Evolutionary conservation across 2,329 filamentous ascomycete species (phyloP).

Genomic region (Cercospora berteroae): DNA sequence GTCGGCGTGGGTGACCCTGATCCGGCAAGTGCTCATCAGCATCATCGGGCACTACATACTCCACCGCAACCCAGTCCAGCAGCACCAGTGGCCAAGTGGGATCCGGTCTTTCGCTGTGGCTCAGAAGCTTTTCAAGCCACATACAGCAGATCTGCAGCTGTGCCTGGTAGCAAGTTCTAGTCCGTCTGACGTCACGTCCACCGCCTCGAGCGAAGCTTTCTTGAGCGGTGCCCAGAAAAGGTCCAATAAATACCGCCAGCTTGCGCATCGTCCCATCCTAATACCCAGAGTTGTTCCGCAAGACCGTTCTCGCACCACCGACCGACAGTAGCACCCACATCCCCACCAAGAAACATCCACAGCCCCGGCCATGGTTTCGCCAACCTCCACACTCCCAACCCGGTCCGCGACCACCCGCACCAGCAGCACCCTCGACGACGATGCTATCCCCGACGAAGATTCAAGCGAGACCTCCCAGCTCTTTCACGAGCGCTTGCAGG

Average conservation of each 20-base stretch:
- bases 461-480: slow-evolving; percentile 56
- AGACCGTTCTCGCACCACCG: not conserved
- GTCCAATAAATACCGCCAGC: not conserved
- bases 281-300: not conserved
- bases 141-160: not conserved
- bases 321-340: not conserved
- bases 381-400: slow-evolving; percentile 32
- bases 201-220: not conserved
- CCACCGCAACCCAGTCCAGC: not conserved
- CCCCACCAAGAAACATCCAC: not conserved
- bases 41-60: not conserved
- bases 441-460: slow-evolving; percentile 51
- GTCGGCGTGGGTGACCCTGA: not conserved
- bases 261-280: not conserved
- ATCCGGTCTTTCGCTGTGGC: not conserved
- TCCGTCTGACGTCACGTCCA: not conserved
- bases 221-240: not conserved
- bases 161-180: not conserved
- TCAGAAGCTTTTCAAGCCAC: not conserved
- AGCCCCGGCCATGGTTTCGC: slow-evolving; percentile 20
- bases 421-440: slow-evolving; percentile 41
- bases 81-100: no score
- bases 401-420: slow-evolving; percentile 31
- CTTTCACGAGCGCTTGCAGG: slow-evolving; percentile 81
- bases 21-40: not conserved